Evolutionary conservation across 257 asterid species (phyloP).

Genomic region (Solanum chaucha): DNA sequence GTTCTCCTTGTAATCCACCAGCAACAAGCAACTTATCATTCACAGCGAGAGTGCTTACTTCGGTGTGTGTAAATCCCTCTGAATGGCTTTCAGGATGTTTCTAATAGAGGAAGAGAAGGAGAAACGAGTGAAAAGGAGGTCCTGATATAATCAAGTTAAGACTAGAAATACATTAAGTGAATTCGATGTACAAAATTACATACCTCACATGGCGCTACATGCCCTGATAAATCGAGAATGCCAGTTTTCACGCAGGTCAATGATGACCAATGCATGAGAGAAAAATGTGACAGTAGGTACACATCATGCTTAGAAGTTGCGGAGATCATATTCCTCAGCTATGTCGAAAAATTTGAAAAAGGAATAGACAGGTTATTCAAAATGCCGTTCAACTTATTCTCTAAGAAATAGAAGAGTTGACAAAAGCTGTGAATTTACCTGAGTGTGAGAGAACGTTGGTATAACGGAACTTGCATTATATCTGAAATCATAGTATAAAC

Average conservation of each 20-base stretch:
- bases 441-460: conserved; percentile 79
- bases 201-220: conserved; percentile 79
- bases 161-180: not conserved
- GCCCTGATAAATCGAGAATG: conserved; percentile 81
- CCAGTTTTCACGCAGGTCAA: conserved; percentile 47
- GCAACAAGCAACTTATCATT: conserved; percentile 26
- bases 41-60: conserved; percentile 81
- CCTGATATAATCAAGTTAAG: not conserved
- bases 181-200: not conserved
- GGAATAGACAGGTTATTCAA: not conserved
- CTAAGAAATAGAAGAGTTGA: not conserved
- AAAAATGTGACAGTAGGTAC: conserved; percentile 68
- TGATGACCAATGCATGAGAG: conserved; percentile 85
- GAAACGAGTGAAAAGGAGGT: not conserved
- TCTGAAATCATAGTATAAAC: conserved; percentile 46
- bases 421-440: conserved; percentile 24
- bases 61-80: conserved; percentile 64
- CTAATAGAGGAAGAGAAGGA: conserved; percentile 16
- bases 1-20: conserved; percentile 93
- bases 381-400: not conserved
- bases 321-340: conserved; percentile 81
- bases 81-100: conserved; percentile 85
- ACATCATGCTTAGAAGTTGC: conserved; percentile 89
- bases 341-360: conserved; percentile 8
- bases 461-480: conserved; percentile 73